Evolutionary conservation across 768 basidiomycete genomes (phyloP).

Genomic region (Amanita inopinata): DNA sequence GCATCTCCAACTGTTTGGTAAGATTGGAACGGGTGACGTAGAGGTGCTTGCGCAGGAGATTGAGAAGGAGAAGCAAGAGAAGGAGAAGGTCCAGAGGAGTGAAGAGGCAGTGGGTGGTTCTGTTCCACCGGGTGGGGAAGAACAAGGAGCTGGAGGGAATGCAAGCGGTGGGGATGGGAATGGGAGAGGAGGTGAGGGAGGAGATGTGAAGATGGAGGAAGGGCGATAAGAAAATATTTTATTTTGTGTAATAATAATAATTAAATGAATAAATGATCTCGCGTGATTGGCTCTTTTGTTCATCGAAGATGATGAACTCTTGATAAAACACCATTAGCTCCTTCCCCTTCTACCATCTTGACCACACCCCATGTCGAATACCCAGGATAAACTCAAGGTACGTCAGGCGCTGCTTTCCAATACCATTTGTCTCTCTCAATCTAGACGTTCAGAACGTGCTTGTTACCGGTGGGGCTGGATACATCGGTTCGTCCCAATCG

Average conservation of each 20-base stretch:
- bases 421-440: constrained; percentile 26
- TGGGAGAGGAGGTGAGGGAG: constrained; percentile 24
- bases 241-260: no score
- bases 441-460: constrained; percentile 37
- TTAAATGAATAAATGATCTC: no score
- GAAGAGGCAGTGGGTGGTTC: constrained; percentile 24
- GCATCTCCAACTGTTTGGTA: constrained; percentile 69
- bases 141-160: no score
- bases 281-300: constrained; percentile 7
- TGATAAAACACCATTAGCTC: constrained; percentile 5
- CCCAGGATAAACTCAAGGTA: constrained; percentile 5
- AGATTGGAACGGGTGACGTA: constrained; percentile 74
- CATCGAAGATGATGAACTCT: constrained; percentile 5
- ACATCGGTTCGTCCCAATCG: constrained; percentile 67
- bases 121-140: constrained; percentile 19
- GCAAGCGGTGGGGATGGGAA: constrained; percentile 27
- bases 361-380: constrained; percentile 12
- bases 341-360: constrained; percentile 10
- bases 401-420: background rate
- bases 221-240: no score
- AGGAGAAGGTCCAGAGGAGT: constrained; percentile 24
- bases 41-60: constrained; percentile 40
- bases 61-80: constrained; percentile 35
- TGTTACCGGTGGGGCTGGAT: constrained; percentile 70
- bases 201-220: constrained; percentile 29